phyloP scores from a whole-genome alignment of 352 stramenopile species.

The Albugo laibachii region DNA sequence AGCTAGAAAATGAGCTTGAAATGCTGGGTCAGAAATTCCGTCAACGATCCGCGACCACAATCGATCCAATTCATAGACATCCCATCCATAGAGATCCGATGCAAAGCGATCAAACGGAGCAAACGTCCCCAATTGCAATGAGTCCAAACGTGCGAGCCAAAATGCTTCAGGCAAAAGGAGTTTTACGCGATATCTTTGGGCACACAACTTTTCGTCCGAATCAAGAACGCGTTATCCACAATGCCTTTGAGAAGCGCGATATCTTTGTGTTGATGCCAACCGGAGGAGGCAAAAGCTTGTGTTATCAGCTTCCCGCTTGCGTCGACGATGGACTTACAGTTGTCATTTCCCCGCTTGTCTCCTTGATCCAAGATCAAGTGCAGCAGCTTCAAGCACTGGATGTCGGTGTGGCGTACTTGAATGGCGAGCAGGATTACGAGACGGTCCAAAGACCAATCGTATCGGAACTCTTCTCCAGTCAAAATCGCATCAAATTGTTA shows the following conservation, averaged over 20 bases:
- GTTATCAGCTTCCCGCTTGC: slow-evolving; percentile 90
- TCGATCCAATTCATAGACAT: neutral
- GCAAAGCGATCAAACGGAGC: neutral
- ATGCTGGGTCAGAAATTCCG: slow-evolving; percentile 33
- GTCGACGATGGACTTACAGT: slow-evolving; percentile 86
- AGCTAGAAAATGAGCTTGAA: slow-evolving; percentile 41
- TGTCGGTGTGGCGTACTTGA: slow-evolving; percentile 74
- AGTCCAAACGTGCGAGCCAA: slow-evolving; percentile 37
- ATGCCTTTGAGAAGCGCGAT: slow-evolving; percentile 83
- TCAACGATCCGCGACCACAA: slow-evolving; percentile 2
- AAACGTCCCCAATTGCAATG: slow-evolving; percentile 8
- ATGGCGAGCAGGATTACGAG: slow-evolving; percentile 73
- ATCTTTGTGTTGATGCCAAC: slow-evolving; percentile 99
- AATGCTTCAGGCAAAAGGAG: slow-evolving; percentile 39
- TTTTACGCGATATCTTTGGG: slow-evolving; percentile 85
- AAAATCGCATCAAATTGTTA: slow-evolving; percentile 87
- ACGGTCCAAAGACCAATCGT: slow-evolving; percentile 76
- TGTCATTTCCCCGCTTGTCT: slow-evolving; percentile 96
- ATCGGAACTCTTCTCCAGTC: slow-evolving; percentile 62
- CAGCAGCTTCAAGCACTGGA: slow-evolving; percentile 85
- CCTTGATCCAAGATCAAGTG: slow-evolving; percentile 99
- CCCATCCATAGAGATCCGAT: neutral
- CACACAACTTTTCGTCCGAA: slow-evolving; percentile 89
- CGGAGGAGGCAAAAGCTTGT: slow-evolving; percentile 96
- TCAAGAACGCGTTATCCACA: slow-evolving; percentile 89